Evolutionary conservation across 169 alveolate genomes (phyloP).

Genomic region (Miamiensis avidus): DNA sequence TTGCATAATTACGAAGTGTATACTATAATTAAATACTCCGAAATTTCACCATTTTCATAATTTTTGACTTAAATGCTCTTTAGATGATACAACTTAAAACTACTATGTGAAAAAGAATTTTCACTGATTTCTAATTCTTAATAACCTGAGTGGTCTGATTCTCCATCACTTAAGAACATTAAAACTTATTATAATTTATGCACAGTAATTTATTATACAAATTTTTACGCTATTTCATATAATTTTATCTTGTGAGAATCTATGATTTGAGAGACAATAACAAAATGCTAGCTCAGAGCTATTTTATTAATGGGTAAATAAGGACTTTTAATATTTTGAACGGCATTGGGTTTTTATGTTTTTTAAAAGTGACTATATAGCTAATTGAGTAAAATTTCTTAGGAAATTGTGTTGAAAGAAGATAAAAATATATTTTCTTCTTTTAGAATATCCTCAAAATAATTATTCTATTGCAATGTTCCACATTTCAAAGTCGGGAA

Average conservation of each 20-base stretch:
- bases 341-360: background rate
- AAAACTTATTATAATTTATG: no score
- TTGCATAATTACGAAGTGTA: no score
- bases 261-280: background rate
- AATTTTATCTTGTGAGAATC: background rate
- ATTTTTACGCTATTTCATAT: background rate
- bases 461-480: background rate
- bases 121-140: no score
- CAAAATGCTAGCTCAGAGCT: background rate
- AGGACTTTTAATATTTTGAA: background rate
- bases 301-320: background rate
- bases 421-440: no score
- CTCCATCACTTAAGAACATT: background rate
- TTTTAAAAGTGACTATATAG: background rate
- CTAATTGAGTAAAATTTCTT: background rate
- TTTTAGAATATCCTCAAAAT: no score
- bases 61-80: no score
- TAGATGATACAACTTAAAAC: no score
- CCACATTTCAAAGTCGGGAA: background rate
- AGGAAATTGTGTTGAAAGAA: no score
- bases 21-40: background rate
- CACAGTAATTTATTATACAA: background rate
- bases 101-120: no score
- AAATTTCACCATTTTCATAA: background rate
- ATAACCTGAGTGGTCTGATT: no score